Base-by-base conservation (phyloP, 2,329 filamentous ascomycete genomes). In the Ascochyta viciae-villosae region DNA sequence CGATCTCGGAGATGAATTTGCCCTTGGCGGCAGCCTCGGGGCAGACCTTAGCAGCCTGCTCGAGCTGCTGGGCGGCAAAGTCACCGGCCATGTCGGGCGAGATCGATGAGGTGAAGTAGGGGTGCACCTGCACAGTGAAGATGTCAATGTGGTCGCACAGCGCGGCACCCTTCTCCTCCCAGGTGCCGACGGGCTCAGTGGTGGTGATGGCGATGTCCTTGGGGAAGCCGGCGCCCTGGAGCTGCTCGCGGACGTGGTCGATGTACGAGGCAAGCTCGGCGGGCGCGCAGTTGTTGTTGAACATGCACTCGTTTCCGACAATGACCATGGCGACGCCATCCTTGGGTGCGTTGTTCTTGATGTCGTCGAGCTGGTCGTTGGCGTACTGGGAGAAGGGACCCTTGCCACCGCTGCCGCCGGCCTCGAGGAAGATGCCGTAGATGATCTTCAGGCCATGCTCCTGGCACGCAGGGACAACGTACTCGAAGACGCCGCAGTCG, bases 271-370 rank as follows among this genome's bases (percentile, higher is more conserved):
- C 86, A 51, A 98, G 89, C 69, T 89, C 79, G 13, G 45, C 48
- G 33, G 88, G 85, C 51, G 83, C 78, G 80, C 84, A 86, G 83
- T 84, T 88, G 60, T 85, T 84, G 80, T 89, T 87, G 83, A 91
- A 90, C 76, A 96, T 80, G 66, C 90, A 88, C 84, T 98, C 94
- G 83, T 98, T 98, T 78, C 92, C 93, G 64, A 96, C 85, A 29
- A 95, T 89, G 63, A 96, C 82, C 68, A 96, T 86, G 73, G 89
- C 85, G 64, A 96, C 89, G 45, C 90, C 85, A 59, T 87, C 83
- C 76, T 90, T 78, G 60, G 79, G 85, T 87, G 92, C 96, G 57
- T 76, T 68, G 75, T 85, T 80, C 76, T 85, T 82, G 76, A 97
- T 89, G 58, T 86, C 85, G 29, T 83, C 78, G 58, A 97, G 83